A percentile compares a stretch with the other conserved stretches of the same genome.
Conservation (phyloP, 1,284 basidiomycete genomes). For the Cutaneotrichosporon dermatis region DNA sequence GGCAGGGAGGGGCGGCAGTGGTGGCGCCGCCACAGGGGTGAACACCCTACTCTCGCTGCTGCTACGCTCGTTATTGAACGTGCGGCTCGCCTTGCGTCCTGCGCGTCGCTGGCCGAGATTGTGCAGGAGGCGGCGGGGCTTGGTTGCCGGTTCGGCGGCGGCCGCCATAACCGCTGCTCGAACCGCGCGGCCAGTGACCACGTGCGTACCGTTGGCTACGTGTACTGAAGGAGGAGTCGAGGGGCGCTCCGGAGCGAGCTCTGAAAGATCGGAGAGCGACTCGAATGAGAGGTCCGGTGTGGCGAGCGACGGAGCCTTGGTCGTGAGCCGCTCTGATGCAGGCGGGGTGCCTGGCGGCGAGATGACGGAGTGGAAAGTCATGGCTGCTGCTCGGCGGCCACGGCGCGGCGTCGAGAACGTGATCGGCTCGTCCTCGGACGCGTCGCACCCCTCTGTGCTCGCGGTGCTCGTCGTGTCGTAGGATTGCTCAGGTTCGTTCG, state of each 20-base stretch:
- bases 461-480: background rate
- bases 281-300: constrained; percentile 1
- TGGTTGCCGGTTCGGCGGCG: background rate
- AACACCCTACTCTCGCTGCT: too few species aligned
- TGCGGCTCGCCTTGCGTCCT: too few species aligned
- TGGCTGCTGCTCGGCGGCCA: constrained; percentile 2
- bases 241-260: background rate
- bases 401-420: constrained; percentile 6
- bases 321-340: too few species aligned
- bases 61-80: too few species aligned
- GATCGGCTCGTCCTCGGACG: constrained; percentile 7
- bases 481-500: background rate
- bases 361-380: background rate
- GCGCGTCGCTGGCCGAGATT: background rate
- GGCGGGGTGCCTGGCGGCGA: background rate
- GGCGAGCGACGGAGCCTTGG: background rate
- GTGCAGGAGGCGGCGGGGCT: background rate
- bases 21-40: too few species aligned
- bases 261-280: background rate
- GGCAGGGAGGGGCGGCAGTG: too few species aligned
- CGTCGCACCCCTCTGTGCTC: background rate
- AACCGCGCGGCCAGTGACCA: background rate
- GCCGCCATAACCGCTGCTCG: background rate
- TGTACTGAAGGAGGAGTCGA: background rate
- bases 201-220: background rate